Evolutionary conservation across 2,329 filamentous ascomycete species (phyloP), one percentile per base, ranked within the genome.

Genomic region (Fusarium sp.): DNA sequence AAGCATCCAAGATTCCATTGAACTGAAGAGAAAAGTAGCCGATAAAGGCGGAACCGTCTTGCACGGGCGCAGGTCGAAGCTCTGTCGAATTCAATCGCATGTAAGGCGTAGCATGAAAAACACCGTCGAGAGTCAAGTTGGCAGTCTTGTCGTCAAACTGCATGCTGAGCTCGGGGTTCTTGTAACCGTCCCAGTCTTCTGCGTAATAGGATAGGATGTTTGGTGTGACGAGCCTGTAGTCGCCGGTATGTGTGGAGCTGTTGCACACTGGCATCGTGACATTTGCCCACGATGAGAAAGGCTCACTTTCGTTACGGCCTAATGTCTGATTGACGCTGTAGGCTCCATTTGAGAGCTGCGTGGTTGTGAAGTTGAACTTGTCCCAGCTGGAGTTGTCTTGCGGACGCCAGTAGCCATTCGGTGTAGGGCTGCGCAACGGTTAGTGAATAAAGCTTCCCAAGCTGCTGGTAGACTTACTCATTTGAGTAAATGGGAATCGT

Each of bases 101-200:
- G 5, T 18, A 48, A 4, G 59, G 61, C 0, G 0, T 3, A 1
- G 61, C 48, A 16, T 22, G 8, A 7, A 64, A 64, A 1, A 45
- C 44, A 18, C 43, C 61, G 7, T 58, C 20, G 7, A 64, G 8
- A 0, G 61, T 64, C 1, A 64, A 1, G 3, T 64, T 64, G 0
- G 61, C 61, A 8, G 38, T 64, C 29, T 64, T 64, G 1, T 57
- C 34, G 9, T 64, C 59, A 8, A 64, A 64, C 4, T 45, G 7
- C 8, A 63, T 8, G 20, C 15, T 58, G 11, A 58, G n/a, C 0
- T 40, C 11, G 0, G 61, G 61, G 7, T n/a, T 13, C 5, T 8
- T 18, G 2, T 27, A 64, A 3, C n/a, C 59, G n/a, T 57, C 58
- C 61, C 61, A 64, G 5, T 12, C 59, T 8, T 49, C 49, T 0